A percentile compares a stretch with the other conserved stretches of the same genome.
Conservation (phyloP, 768 basidiomycete genomes). For the Russula abietina region DNA sequence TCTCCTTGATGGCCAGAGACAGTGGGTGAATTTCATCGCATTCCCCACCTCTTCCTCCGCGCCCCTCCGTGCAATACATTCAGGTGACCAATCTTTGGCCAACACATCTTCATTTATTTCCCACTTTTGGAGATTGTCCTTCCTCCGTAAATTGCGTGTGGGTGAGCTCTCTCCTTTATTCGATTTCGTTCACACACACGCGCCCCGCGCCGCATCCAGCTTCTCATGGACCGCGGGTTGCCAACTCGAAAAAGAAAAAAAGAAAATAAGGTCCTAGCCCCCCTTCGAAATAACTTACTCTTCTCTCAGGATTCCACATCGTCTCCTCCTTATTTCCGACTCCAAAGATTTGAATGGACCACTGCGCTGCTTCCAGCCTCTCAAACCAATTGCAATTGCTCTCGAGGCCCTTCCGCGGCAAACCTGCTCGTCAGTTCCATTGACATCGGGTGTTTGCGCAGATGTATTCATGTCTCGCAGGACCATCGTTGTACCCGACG, state of each 20-base stretch:
- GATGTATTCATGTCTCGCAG: conserved; percentile 55
- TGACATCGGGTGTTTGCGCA: conserved; percentile 78
- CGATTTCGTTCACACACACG: background rate
- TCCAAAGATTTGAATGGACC: conserved; percentile 30
- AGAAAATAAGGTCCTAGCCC: conserved; percentile 29
- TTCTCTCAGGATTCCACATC: conserved; percentile 76
- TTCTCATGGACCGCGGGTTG: conserved; percentile 24
- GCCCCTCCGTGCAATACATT: background rate
- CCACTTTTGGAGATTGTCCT: conserved; percentile 55
- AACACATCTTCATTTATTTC: conserved; percentile 78
- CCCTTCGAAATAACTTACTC: conserved; percentile 19
- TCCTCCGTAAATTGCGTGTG: conserved; percentile 88
- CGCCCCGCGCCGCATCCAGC: background rate
- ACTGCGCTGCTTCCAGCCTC: background rate
- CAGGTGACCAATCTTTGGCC: conserved; percentile 83
- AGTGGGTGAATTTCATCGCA: conserved; percentile 54
- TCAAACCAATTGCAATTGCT: conserved; percentile 45
- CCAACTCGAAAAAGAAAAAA: conserved; percentile 1
- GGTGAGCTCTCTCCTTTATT: conserved; percentile 48
- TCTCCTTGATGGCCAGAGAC: conserved; percentile 59
- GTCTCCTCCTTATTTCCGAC: conserved; percentile 55
- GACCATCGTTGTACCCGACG: conserved; percentile 68
- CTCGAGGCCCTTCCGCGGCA: conserved; percentile 83
- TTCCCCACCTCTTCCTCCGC: background rate
- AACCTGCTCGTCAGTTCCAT: conserved; percentile 90